Conservation (phyloP, 2,329 filamentous ascomycete genomes). For the Alternaria sp. region DNA sequence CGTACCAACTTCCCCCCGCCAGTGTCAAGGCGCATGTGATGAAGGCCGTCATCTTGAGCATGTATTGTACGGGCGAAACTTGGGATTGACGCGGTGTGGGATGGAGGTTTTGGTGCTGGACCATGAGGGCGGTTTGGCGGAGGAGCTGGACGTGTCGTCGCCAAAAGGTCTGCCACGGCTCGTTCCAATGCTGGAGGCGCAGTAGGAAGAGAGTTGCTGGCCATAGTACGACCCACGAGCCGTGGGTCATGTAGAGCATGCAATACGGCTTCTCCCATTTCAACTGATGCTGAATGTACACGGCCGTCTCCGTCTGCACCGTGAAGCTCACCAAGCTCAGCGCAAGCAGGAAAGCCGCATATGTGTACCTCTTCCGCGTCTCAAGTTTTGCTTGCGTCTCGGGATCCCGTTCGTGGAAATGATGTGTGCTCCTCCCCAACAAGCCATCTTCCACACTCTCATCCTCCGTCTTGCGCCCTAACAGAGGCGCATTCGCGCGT, state of each 20-base stretch:
- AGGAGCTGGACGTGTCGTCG: constrained; percentile 71
- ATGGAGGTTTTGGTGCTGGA: constrained; percentile 78
- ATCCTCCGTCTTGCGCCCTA: constrained; percentile 55
- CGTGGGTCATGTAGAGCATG: constrained; percentile 98
- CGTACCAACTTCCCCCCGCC: constrained; percentile 92
- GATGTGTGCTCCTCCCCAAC: constrained; percentile 64
- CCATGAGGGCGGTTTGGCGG: constrained; percentile 79
- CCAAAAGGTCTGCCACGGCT: constrained; percentile 89
- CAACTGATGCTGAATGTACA: constrained; percentile 91
- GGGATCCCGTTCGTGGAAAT: constrained; percentile 79
- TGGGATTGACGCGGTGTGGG: constrained; percentile 60
- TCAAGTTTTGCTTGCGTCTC: constrained; percentile 68
- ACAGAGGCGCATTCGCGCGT: constrained; percentile 62
- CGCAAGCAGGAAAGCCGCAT: constrained; percentile 82
- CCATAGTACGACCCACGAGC: constrained; percentile 92
- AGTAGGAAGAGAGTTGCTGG: constrained; percentile 82
- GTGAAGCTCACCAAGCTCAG: constrained; percentile 88
- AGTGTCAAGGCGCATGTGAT: constrained; percentile 88
- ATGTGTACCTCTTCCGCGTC: constrained; percentile 83
- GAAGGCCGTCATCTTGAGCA: constrained; percentile 79
- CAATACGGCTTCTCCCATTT: constrained; percentile 99
- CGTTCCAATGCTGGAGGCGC: constrained; percentile 77
- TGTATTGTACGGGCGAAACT: constrained; percentile 71
- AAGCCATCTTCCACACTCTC: constrained; percentile 51
- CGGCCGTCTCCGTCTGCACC: constrained; percentile 92